Conservation (phyloP, 1,284 basidiomycete genomes). For the Pascua guehoae region DNA sequence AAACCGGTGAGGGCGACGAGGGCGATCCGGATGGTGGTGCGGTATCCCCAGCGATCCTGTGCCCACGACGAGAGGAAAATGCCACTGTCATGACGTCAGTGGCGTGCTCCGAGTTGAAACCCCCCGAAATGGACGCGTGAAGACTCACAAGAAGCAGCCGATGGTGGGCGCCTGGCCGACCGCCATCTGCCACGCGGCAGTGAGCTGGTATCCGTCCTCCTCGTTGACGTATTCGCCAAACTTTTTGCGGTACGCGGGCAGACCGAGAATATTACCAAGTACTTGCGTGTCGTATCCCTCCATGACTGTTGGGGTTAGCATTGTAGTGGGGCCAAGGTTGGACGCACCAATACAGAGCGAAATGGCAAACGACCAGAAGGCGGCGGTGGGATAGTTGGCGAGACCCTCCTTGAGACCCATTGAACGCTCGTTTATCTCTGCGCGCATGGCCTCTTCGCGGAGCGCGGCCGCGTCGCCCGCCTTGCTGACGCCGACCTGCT, state of each 20-base stretch:
- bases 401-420: slow-evolving; percentile 14
- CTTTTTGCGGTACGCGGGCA: slow-evolving; percentile 16
- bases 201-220: slow-evolving; percentile 21
- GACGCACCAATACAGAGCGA: slow-evolving; percentile 14
- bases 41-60: slow-evolving; percentile 29
- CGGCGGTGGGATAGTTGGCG: slow-evolving; percentile 15
- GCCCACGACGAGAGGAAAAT: slow-evolving; percentile 23
- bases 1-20: slow-evolving; percentile 34
- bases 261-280: slow-evolving; percentile 9
- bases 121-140: neutral
- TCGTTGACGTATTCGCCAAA: slow-evolving; percentile 6
- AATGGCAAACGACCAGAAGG: slow-evolving; percentile 19
- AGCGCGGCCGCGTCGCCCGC: neutral
- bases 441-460: slow-evolving; percentile 16
- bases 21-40: slow-evolving; percentile 19
- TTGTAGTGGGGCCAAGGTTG: too few species aligned
- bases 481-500: too few species aligned
- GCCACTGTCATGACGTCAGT: slow-evolving; percentile 3
- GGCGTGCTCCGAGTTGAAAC: neutral
- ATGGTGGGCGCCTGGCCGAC: slow-evolving; percentile 21
- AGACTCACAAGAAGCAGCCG: slow-evolving; percentile 23
- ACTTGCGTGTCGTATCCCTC: slow-evolving; percentile 14
- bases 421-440: slow-evolving; percentile 12
- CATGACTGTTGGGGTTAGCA: slow-evolving; percentile 4
- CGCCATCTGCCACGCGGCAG: slow-evolving; percentile 27